Base-by-base conservation (phyloP, 495 filamentous ascomycete species). In the Acidiella bohemica region DNA sequence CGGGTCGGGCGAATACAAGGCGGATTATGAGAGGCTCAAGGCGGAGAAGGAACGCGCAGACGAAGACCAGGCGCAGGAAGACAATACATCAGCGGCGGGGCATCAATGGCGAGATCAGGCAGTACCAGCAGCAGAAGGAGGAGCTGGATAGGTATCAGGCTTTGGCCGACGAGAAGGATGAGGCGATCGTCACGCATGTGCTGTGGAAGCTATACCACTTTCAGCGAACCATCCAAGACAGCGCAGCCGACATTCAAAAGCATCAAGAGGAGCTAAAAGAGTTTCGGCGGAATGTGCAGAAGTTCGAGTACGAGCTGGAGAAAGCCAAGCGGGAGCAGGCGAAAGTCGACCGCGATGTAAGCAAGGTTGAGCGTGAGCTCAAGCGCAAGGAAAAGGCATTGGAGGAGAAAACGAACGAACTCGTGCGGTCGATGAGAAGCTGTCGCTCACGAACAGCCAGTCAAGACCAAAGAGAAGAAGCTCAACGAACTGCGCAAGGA, bases 201-300 rank as follows among this genome's bases (percentile, higher is more conserved):
- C 64, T 96, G 10, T 96, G 90, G 88, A 96, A 96, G 60, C 65
- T 99, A 1, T 96, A 82, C 61, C 85, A 94, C 59, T 93, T 93
- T 58, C 90, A 99, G 58, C 77, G 76, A 20, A 68, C 84, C 21
- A 94, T 99, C 60, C 85, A 95, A 50, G 78, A 83, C 32, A 94
- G 90, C 24, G 84, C 78, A 49, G 80, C 76, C 19, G 78, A 92
- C 50, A 99, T 96, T 38, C 80, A 88, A 54, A 82, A 80, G 49
- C 84, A 96, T 55, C 92, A 99, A 46, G 84, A 93, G 53, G 86
- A 99, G 46, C 72, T 96, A 2, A 95, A 93, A 58, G 90, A 95
- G 58, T 85, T 84, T 56, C 75, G 82, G 24, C 81, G 90, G 14
- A 80, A 78, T 9, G 79, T 94, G 3, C 82, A 92, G 47, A 78